phyloP scores from a whole-genome alignment of 495 filamentous ascomycete genomes.

The Trypethelium eluteriae region DNA sequence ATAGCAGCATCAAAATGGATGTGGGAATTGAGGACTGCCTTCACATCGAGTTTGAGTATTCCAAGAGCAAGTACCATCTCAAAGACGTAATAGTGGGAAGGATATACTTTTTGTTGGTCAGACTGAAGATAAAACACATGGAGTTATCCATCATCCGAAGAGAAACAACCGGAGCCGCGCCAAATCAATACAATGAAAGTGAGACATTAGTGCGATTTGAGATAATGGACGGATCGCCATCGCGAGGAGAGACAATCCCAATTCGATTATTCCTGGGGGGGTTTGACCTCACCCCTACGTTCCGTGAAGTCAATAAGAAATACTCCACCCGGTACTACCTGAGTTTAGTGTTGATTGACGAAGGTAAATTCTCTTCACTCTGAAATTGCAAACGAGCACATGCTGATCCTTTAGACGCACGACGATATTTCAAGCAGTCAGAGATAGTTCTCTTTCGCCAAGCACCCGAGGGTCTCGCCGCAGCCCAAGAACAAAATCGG shows the following conservation, averaged over 20 bases:
- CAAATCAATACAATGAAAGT: constrained; percentile 99
- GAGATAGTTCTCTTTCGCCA: constrained; percentile 97
- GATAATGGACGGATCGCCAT: constrained; percentile 99
- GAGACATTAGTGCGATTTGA: constrained; percentile 97
- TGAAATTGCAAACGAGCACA: background rate
- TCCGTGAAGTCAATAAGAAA: constrained; percentile 99
- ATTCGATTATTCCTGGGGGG: constrained; percentile 96
- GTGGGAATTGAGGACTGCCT: constrained; percentile 99
- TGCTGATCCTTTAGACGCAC: constrained; percentile 58
- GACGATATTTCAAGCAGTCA: constrained; percentile 98
- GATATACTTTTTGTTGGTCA: constrained; percentile 97
- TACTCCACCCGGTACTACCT: constrained; percentile 98
- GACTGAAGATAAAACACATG: constrained; percentile 99
- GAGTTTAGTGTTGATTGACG: constrained; percentile 91
- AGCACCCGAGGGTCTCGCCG: constrained; percentile 54
- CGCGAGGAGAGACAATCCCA: constrained; percentile 81
- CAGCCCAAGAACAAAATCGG: constrained; percentile 8
- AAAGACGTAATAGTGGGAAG: constrained; percentile 99
- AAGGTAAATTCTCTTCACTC: constrained; percentile 51
- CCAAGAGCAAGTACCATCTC: constrained; percentile 96
- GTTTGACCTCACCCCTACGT: constrained; percentile 95
- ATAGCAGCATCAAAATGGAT: constrained; percentile 99
- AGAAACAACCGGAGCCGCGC: constrained; percentile 93
- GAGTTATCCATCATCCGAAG: constrained; percentile 95
- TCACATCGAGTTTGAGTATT: constrained; percentile 99